Base-by-base conservation (phyloP, 2,329 filamentous ascomycete species). In the Aotearoamyces nothofagi region DNA sequence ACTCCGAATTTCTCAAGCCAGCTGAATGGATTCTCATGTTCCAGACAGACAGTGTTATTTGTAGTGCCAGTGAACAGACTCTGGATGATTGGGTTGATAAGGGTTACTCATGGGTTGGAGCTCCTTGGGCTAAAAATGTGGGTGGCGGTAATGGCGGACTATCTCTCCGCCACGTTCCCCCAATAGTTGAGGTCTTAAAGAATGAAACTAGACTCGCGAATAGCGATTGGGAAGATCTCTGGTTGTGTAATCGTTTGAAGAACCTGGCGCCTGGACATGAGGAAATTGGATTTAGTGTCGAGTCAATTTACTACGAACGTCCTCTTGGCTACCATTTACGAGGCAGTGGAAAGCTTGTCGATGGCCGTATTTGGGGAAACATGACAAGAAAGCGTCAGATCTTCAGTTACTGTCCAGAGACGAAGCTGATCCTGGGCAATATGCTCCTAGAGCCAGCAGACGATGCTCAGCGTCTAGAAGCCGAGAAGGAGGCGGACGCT, bases 271-370 rank as follows among this genome's bases (percentile, higher is more conserved):
- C 15, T 14, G 10, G 25, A 4, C 22, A 23, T 20, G 27, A 27
- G 26, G 20, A 20, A 11, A 10, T 26, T 5, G 11, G 24, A 7
- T 32, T 32, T 15, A 22, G 24, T 10, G 30, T 32, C 9, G 34
- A 53, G n/a, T 57, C 57, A 24, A 58, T 55, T 39, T 63, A 63
- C 41, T 22, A 16, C n/a, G 22, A 32, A n/a, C 25, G 61, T 41
- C 62, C 63, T 9, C 61, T 66, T 60, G 63, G 63, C 29, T 66
- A 63, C 40, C 62, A 67, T 42, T 58, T 58, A 1, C 60, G 61
- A n/a, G 55, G 55, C 11, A 56, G 56, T 30, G 63, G 63, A 24
- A 41, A 40, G 10, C 52, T 42, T 30, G 44, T 66, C 11, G 55
- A 60, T 33, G 35, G 38, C 9, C 45, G 43, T 5, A 53, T 66